Evolutionary conservation across 352 stramenopile species (phyloP).

Genomic region (Phytopythium delawarense): DNA sequence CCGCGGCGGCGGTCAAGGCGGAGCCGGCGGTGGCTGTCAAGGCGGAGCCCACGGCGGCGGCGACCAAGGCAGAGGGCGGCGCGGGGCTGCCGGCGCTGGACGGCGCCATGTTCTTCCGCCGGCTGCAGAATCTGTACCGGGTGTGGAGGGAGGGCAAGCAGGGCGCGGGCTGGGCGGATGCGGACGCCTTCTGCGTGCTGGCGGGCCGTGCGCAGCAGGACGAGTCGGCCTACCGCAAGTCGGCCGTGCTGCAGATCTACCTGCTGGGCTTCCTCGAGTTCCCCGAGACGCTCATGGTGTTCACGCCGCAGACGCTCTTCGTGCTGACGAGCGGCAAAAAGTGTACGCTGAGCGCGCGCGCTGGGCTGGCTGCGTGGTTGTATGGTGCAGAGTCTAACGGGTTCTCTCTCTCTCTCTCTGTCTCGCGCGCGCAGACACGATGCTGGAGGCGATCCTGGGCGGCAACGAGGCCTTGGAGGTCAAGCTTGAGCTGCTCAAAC

Average conservation of each 20-base stretch:
- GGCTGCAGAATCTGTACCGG: conserved; percentile 68
- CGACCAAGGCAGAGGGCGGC: conserved; percentile 9
- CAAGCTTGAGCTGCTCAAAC: conserved; percentile 81
- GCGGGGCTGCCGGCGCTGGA: conserved; percentile 39
- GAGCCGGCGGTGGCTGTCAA: conserved; percentile 25
- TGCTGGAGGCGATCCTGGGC: conserved; percentile 73
- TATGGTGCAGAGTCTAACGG: no score
- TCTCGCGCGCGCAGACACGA: conserved; percentile 31
- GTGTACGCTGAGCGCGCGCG: conserved; percentile 30
- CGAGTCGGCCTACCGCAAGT: conserved; percentile 88
- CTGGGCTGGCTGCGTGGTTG: no score
- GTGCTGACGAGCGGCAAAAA: conserved; percentile 89
- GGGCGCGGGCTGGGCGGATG: conserved; percentile 42
- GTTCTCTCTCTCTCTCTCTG: no score
- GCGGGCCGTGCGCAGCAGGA: conserved; percentile 78
- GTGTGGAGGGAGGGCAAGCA: conserved; percentile 61
- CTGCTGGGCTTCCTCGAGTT: conserved; percentile 91
- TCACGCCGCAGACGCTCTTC: conserved; percentile 79
- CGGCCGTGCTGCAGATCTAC: conserved; percentile 88
- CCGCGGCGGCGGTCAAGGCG: conserved; percentile 12
- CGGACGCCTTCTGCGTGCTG: conserved; percentile 81
- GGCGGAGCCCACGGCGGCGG: conserved; percentile 16
- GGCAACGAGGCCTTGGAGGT: conserved; percentile 62
- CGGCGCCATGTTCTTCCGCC: conserved; percentile 72
- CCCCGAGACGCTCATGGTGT: conserved; percentile 90